Evolutionary conservation across 2,329 filamentous ascomycete species (phyloP).

Genomic region (Tolypocladium amazonense): DNA sequence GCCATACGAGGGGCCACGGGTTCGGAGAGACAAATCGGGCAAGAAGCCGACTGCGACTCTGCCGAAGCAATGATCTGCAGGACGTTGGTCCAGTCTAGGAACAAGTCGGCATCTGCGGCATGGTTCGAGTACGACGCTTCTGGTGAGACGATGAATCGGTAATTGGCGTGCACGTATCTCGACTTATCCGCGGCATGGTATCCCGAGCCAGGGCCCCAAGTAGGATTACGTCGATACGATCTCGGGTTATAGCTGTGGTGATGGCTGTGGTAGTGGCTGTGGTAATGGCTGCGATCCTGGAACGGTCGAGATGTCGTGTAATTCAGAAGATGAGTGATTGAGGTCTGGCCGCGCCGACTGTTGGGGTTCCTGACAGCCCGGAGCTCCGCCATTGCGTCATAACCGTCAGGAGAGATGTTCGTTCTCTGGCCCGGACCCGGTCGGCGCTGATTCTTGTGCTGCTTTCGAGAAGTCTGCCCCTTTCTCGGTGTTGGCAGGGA

Average conservation of each 20-base stretch:
- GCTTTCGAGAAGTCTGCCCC: slow-evolving; percentile 64
- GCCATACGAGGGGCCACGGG: slow-evolving; percentile 95
- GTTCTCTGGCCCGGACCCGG: slow-evolving; percentile 38
- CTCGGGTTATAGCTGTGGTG: slow-evolving; percentile 36
- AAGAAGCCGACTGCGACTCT: slow-evolving; percentile 78
- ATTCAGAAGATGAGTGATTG: slow-evolving; percentile 93
- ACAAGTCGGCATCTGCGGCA: slow-evolving; percentile 75
- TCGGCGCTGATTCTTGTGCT: slow-evolving; percentile 73
- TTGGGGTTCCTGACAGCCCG: slow-evolving; percentile 45
- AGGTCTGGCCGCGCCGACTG: slow-evolving; percentile 84
- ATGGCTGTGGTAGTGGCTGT: too few relatives aligned
- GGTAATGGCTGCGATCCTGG: slow-evolving; percentile 41
- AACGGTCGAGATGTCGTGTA: slow-evolving; percentile 71
- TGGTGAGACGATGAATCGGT: slow-evolving; percentile 89
- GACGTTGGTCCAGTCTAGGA: slow-evolving; percentile 83
- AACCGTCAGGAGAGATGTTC: slow-evolving; percentile 47
- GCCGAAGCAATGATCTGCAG: slow-evolving; percentile 85
- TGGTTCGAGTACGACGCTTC: slow-evolving; percentile 69
- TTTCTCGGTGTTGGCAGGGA: slow-evolving; percentile 50
- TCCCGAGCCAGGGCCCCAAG: slow-evolving; percentile 78
- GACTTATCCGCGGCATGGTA: slow-evolving; percentile 89
- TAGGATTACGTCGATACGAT: slow-evolving; percentile 58
- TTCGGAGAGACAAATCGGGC: slow-evolving; percentile 88
- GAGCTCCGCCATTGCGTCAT: slow-evolving; percentile 81
- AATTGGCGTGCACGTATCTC: slow-evolving; percentile 87